Evolutionary conservation across 225 moss, liverwort and hornwort species (phyloP).

Genomic region (Polytrichum commune): DNA sequence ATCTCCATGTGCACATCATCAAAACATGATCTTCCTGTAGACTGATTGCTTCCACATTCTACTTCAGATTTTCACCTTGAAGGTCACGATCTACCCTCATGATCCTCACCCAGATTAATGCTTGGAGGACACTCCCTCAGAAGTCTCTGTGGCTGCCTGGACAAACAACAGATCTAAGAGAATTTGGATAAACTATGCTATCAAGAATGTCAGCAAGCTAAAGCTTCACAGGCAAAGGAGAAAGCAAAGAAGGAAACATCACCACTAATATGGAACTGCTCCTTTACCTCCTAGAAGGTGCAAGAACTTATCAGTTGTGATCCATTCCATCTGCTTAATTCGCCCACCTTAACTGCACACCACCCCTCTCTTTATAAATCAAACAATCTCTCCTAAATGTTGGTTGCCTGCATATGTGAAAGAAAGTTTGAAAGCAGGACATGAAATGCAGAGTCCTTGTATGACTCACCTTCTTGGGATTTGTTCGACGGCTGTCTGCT

Average conservation of each 20-base stretch:
- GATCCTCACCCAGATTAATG: not conserved
- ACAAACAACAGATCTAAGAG: conserved; percentile 6
- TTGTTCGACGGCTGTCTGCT: conserved; percentile 55
- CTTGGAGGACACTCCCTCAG: conserved; percentile 1
- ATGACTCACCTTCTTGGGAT: conserved; percentile 70
- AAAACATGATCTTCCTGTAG: too few species aligned
- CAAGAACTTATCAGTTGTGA: conserved; percentile 52
- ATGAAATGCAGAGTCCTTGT: conserved; percentile 17
- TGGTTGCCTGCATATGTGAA: conserved; percentile 30
- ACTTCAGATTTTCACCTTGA: not conserved
- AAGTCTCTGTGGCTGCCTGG: conserved; percentile 13
- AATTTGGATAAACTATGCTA: conserved; percentile 8
- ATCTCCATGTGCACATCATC: too few species aligned
- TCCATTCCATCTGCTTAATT: conserved; percentile 60
- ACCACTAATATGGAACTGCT: conserved; percentile 50
- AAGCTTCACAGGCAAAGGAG: not conserved
- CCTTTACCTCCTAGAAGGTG: conserved; percentile 60
- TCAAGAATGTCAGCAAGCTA: conserved; percentile 15
- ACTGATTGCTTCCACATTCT: too few species aligned
- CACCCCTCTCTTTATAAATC: conserved; percentile 59
- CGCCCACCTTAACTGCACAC: conserved; percentile 57
- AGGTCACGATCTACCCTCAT: not conserved
- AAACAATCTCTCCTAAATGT: conserved; percentile 28
- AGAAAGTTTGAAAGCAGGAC: conserved; percentile 28
- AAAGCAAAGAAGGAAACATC: conserved; percentile 51